Evolutionary conservation across 2,329 filamentous ascomycete genomes (phyloP).

Genomic region (Fusarium staphyleae): DNA sequence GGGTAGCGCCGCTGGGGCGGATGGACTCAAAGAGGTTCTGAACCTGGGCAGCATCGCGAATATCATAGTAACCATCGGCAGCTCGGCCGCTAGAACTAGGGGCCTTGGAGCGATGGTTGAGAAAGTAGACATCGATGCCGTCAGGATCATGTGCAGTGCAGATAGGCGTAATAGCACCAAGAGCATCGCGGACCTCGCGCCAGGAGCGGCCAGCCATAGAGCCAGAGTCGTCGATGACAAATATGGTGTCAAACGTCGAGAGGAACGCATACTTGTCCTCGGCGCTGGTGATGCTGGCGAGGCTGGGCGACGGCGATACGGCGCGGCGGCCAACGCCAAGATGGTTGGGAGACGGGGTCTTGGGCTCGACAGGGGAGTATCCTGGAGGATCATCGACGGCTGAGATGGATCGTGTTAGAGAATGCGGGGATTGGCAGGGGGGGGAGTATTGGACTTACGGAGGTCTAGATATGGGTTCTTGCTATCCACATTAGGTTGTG

Average conservation of each 20-base stretch:
- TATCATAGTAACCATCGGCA: constrained; percentile 66
- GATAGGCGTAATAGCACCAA: constrained; percentile 79
- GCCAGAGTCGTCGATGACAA: constrained; percentile 90
- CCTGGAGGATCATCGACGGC: constrained; percentile 47
- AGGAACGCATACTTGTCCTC: constrained; percentile 82
- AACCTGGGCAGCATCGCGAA: constrained; percentile 66
- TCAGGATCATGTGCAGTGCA: constrained; percentile 81
- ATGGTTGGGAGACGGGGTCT: not conserved
- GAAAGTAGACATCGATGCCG: constrained; percentile 90
- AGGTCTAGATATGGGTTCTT: constrained; percentile 11
- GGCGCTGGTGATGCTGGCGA: constrained; percentile 47
- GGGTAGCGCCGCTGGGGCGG: constrained; percentile 70
- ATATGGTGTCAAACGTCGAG: constrained; percentile 80
- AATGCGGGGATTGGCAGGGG: not conserved
- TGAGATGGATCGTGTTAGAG: constrained; percentile 11
- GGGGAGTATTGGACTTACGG: constrained; percentile 1
- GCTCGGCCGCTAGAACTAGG: constrained; percentile 49
- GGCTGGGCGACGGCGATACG: constrained; percentile 21
- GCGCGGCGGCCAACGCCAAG: constrained; percentile 25
- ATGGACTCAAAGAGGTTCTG: constrained; percentile 74
- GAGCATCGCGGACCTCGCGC: constrained; percentile 74
- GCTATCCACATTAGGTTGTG: constrained; percentile 4
- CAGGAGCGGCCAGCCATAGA: constrained; percentile 83
- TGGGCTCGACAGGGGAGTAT: constrained; percentile 37
- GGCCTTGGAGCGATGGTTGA: constrained; percentile 69